phyloP scores from a whole-genome alignment of 2,329 filamentous ascomycete species.

The Lecanicillium sp. region DNA sequence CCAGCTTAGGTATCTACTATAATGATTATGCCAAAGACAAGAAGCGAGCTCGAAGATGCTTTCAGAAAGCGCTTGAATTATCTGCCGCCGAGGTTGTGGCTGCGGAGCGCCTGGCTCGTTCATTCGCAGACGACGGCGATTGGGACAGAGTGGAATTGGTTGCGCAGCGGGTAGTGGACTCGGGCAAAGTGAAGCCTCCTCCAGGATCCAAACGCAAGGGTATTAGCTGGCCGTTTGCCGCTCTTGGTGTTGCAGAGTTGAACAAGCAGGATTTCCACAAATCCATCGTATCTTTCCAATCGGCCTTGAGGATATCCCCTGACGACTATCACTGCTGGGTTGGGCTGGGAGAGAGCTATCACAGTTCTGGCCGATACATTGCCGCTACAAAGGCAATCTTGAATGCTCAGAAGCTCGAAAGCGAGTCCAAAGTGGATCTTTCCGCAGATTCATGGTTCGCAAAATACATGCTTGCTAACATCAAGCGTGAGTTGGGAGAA shows the following conservation, averaged over 20 bases:
- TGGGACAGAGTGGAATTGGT: constrained; percentile 96
- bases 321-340: constrained; percentile 94
- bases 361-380: constrained; percentile 85
- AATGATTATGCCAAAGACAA: constrained; percentile 84
- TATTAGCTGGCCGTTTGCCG: constrained; percentile 92
- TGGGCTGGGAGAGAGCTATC: constrained; percentile 93
- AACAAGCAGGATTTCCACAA: constrained; percentile 87
- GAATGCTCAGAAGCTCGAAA: constrained; percentile 71
- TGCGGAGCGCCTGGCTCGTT: constrained; percentile 75
- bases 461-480: constrained; percentile 92
- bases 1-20: constrained; percentile 83
- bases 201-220: constrained; percentile 90
- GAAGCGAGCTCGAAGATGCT: constrained; percentile 80
- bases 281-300: constrained; percentile 86
- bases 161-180: constrained; percentile 83
- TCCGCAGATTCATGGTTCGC: constrained; percentile 81
- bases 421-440: constrained; percentile 39
- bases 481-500: constrained; percentile 85
- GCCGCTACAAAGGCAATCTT: constrained; percentile 89
- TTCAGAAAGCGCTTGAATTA: constrained; percentile 91
- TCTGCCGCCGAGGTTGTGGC: constrained; percentile 80
- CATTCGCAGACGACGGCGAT: constrained; percentile 82
- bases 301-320: constrained; percentile 74
- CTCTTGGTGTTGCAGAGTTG: constrained; percentile 85
- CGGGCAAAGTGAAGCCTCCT: constrained; percentile 82